Evolutionary conservation across 2,329 filamentous ascomycete genomes (phyloP).

Genomic region (Colletotrichum sp.): DNA sequence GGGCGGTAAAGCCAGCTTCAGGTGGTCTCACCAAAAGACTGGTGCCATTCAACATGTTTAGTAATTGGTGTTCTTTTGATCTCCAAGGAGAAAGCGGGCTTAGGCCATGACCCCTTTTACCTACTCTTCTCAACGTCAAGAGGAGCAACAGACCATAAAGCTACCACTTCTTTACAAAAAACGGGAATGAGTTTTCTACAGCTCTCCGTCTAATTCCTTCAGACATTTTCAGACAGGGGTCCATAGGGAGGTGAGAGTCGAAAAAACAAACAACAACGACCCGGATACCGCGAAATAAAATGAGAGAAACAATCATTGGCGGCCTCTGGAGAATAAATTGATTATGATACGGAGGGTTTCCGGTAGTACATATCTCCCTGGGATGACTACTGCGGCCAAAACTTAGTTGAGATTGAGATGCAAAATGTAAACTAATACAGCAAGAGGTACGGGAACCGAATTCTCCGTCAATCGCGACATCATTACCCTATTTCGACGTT

Average conservation of each 20-base stretch:
- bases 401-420: background rate
- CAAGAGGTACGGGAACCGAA: background rate
- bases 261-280: fast-evolving
- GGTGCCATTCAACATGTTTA: background rate
- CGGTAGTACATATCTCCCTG: background rate
- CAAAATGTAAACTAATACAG: background rate
- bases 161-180: background rate
- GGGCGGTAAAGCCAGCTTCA: background rate
- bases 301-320: fast-evolving
- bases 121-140: background rate
- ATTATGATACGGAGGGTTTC: background rate
- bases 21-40: fast-evolving
- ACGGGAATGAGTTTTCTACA: background rate
- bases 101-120: background rate
- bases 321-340: background rate
- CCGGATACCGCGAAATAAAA: background rate
- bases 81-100: background rate
- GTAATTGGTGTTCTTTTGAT: background rate
- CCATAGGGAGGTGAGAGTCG: background rate
- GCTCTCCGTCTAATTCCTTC: background rate
- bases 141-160: background rate
- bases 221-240: background rate
- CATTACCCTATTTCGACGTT: background rate
- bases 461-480: background rate
- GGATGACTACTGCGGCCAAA: background rate